Base-by-base conservation (phyloP, 1,284 basidiomycete species). In the Ceratobasidium sp. region DNA sequence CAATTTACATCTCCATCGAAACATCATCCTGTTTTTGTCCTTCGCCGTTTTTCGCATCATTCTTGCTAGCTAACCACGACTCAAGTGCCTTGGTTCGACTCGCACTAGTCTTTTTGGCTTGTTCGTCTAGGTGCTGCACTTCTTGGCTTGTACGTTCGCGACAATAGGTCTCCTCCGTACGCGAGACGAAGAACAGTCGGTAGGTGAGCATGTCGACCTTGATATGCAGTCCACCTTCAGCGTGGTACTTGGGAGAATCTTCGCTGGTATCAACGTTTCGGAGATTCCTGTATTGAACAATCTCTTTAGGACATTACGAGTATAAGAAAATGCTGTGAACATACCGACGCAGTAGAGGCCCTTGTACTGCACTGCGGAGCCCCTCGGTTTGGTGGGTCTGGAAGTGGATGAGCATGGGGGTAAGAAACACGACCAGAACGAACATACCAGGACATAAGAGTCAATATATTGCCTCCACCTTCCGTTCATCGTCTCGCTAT, bases 401-500 rank as follows among this genome's bases (percentile, higher is more conserved):
- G 56, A 73, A 64, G 40, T 10, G 9, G 51, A 61, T 53, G 1
- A 69, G 33, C 4, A 56, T 20, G 1, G 39, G 33, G 44, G 12
- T 64, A 33, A 67, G 66, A 10, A 46, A 51, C 56, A n/a, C 10
- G 5, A 7, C 49, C 60, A 28, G 33, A 69, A 39, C 60, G 42
- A 56, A 86, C 92, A 72, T 81, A 95, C 94, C 82, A 94, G 90
- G 63, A 94, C 93, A 85, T 92, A 99, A 10, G 94, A 93, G 77
- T 96, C 94, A 79, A 98, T 92, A 86, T 99, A 99, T 3, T 93
- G 89, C 81, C 95, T 92, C 96, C 96, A 97, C 69, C 94, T 89
- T 61, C 94, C 93, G 58, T 93, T 93, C 76, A 93, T 86, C 20
- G 92, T 93, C 84, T 94, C 94, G 0, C 93, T 91, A 82, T 97